Evolutionary conservation across 441 rosid species (phyloP), one percentile per base, ranked within the genome.

Genomic region (Hura crepitans): DNA sequence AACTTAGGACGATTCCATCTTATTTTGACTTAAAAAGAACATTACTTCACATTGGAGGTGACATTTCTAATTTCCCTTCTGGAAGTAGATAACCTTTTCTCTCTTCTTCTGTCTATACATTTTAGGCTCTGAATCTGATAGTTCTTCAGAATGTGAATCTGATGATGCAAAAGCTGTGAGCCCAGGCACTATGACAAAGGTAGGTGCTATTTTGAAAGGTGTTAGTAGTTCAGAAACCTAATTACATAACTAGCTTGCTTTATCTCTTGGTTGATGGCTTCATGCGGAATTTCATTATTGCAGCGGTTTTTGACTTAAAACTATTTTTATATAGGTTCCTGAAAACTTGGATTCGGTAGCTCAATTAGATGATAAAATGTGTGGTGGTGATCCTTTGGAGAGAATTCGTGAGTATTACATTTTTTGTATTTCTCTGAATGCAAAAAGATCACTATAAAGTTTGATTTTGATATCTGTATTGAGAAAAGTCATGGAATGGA

Each of bases 51-150:
- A 50, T 37, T 66, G 33, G 3, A 25, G 17, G 49, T 63, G 14
- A 39, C 5, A 20, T 15, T 10, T 37, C 12, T 35, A 15, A 2
- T 31, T 33, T 58, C 14, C 35, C 11, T 53, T 13, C 12, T 20
- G 45, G 22, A 62, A 35, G 55, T 17, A 25, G 27, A 25, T 53
- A 25, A 4, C 14, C 20, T n/a, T 17, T 35, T 57, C 27, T 11
- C 51, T 33, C 33, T 45, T 62, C 23, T 39, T 33, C 28, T 59
- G 60, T 59, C 54, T 70, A 20, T 78, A 49, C 71, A 71, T 68
- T 70, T 62, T 83, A 86, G 96, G 78, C 79, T 81, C 91, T 49
- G 96, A 84, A 30, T 75, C 85, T 64, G 80, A 81, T 69, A 80
- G 83, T 73, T 82, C 81, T 63, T 80, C 91, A 60, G 90, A 84